A percentile compares a stretch with the other conserved stretches of the same genome.
Evolutionary conservation across 129 eudicot species (phyloP).

Genomic region (Flaveria sonorensis): DNA sequence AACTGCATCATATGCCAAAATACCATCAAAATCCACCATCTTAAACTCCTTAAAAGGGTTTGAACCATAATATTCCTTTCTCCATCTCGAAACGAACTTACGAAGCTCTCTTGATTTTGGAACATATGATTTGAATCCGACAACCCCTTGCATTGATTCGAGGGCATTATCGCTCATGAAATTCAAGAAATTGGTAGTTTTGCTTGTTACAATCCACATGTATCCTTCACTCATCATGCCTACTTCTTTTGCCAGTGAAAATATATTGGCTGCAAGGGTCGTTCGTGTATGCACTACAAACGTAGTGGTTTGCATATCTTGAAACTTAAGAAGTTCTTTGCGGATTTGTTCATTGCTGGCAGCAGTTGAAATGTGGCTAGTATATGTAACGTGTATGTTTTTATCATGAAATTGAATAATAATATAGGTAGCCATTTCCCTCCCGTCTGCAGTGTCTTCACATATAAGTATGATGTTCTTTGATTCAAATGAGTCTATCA

Average conservation of each 20-base stretch:
- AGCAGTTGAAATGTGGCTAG: conserved; percentile 33
- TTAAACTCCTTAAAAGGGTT: not conserved
- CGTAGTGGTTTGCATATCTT: conserved; percentile 20
- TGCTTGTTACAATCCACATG: conserved; percentile 56
- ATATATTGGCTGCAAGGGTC: conserved; percentile 37
- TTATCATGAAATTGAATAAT: conserved; percentile 25
- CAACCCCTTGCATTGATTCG: conserved; percentile 46
- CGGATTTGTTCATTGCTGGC: conserved; percentile 29
- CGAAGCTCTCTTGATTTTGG: conserved; percentile 36
- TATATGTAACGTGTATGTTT: conserved; percentile 22
- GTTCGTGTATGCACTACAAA: conserved; percentile 43
- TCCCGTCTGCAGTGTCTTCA: conserved; percentile 41
- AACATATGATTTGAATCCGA: conserved; percentile 48
- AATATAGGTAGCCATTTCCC: conserved; percentile 28
- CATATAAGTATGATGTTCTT: conserved; percentile 33
- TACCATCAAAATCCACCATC: conserved; percentile 28
- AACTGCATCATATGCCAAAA: conserved; percentile 64
- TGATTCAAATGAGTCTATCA: conserved; percentile 34
- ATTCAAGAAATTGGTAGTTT: conserved; percentile 26
- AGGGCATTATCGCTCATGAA: conserved; percentile 23
- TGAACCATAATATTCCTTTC: not conserved
- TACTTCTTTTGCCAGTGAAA: conserved; percentile 28
- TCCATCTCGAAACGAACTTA: conserved; percentile 30
- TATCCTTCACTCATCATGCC: conserved; percentile 55
- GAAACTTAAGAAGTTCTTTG: conserved; percentile 38